These are phyloP conservation scores for Zychaea mexicana DNA, from an alignment of 371 early-diverging fungal genomes.

Conservation along the genomic window DNA sequence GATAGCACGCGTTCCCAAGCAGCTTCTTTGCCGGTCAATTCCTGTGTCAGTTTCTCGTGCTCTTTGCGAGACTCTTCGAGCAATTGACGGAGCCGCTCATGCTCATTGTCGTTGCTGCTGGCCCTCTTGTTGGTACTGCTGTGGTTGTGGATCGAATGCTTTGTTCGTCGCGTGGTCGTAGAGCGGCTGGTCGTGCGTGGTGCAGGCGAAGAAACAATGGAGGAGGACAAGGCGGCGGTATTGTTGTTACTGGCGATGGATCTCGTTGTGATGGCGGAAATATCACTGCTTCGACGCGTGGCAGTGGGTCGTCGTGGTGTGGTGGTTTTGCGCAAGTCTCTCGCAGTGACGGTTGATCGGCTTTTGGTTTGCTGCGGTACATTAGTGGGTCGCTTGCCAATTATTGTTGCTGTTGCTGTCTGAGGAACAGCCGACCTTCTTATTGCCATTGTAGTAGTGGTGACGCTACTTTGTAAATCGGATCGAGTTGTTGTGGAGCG, in stretches of 20 bases:
- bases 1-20: constrained; percentile 42
- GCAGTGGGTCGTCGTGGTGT: neutral
- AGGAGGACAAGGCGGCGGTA: no score
- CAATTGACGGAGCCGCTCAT: constrained; percentile 18
- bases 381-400: neutral
- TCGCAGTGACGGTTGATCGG: neutral
- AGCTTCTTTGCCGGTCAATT: constrained; percentile 36
- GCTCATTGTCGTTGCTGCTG: constrained; percentile 18
- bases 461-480: neutral
- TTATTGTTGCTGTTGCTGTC: neutral
- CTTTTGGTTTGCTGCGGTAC: constrained; percentile 2
- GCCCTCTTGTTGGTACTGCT: constrained; percentile 1
- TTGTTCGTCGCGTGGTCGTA: constrained; percentile 12
- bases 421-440: neutral
- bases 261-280: neutral
- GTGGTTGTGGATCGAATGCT: constrained; percentile 1
- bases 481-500: neutral
- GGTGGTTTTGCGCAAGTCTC: neutral
- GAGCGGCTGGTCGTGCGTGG: constrained; percentile 9
- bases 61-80: constrained; percentile 28
- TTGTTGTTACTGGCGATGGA: neutral
- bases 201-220: neutral
- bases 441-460: neutral
- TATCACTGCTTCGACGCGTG: neutral
- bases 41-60: constrained; percentile 21